Percentiles rank a stretch among this genome's conserved stretches.
Conservation (phyloP, 2,329 filamentous ascomycete species). For the Incumbomyces delicatus region DNA sequence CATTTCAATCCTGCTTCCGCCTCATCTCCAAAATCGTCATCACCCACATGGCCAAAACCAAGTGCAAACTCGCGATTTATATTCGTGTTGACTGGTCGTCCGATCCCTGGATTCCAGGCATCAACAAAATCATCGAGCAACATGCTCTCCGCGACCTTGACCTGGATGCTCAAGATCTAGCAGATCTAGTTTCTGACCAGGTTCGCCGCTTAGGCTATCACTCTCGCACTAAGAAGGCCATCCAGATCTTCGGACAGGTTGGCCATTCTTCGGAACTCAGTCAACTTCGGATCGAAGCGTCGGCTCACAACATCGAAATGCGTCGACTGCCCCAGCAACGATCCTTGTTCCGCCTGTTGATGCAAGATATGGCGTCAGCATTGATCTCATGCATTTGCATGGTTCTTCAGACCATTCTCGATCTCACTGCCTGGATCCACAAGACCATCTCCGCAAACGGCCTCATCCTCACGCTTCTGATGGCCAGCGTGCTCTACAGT, state of each 20-base stretch:
- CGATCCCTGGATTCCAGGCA: slow-evolving; percentile 39
- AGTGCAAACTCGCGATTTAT: slow-evolving; percentile 82
- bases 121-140: slow-evolving; percentile 46
- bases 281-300: slow-evolving; percentile 30
- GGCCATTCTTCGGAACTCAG: slow-evolving; percentile 34
- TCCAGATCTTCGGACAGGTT: slow-evolving; percentile 40
- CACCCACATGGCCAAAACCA: slow-evolving; percentile 83
- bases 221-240: slow-evolving; percentile 39
- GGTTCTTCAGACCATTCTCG: slow-evolving; percentile 67
- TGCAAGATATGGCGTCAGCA: slow-evolving; percentile 64
- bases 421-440: slow-evolving; percentile 54
- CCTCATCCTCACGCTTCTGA: slow-evolving; percentile 60
- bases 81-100: slow-evolving; percentile 80
- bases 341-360: slow-evolving; percentile 58
- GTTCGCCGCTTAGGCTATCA: slow-evolving; percentile 37
- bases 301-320: slow-evolving; percentile 47
- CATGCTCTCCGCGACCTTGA: slow-evolving; percentile 62
- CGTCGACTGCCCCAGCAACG: slow-evolving; percentile 28
- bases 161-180: slow-evolving; percentile 38
- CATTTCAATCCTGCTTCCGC: slow-evolving; percentile 67
- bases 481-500: slow-evolving; percentile 62
- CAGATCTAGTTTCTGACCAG: slow-evolving; percentile 42
- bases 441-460: slow-evolving; percentile 62
- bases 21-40: slow-evolving; percentile 87
- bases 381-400: slow-evolving; percentile 65